These are phyloP conservation scores for Prunus davidiana DNA, from an alignment of 306 rosid genomes.

Conservation along the genomic window DNA sequence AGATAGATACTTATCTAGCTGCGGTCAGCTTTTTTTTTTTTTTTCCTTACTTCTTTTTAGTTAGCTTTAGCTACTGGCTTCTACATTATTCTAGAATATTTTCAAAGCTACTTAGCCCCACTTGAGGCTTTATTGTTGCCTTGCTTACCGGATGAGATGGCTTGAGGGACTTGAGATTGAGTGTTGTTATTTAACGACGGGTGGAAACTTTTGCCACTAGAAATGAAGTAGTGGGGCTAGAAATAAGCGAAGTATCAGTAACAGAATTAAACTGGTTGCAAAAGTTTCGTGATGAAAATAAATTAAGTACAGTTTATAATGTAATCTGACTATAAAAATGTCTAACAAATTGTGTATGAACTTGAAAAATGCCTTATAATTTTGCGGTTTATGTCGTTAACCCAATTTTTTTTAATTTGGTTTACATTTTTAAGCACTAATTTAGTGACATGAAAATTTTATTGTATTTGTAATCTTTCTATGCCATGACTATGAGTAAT, in stretches of 20 bases:
- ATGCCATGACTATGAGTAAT: too few relatives aligned
- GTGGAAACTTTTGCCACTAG: not conserved
- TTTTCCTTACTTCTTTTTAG: not conserved
- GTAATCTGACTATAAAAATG: too few relatives aligned
- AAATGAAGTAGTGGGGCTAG: not conserved
- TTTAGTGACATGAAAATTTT: too few relatives aligned
- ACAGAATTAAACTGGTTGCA: not conserved
- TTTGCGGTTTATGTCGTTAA: too few relatives aligned
- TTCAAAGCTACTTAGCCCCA: not conserved
- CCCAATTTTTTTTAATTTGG: too few relatives aligned
- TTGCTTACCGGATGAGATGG: not conserved
- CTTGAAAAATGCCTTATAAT: too few relatives aligned
- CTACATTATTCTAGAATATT: not conserved
- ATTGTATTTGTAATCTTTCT: too few relatives aligned
- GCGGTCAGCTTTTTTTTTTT: not conserved
- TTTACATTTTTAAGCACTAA: too few relatives aligned
- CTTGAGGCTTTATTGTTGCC: constrained; percentile 10
- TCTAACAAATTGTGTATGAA: too few relatives aligned
- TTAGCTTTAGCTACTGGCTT: not conserved
- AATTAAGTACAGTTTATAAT: too few relatives aligned
- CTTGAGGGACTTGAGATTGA: not conserved
- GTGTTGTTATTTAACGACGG: not conserved
- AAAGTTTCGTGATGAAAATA: too few relatives aligned
- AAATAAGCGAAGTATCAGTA: not conserved
- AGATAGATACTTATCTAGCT: not conserved